Conservation (phyloP, 176 grass and related monocot genomes). For the Oryza australiensis region DNA sequence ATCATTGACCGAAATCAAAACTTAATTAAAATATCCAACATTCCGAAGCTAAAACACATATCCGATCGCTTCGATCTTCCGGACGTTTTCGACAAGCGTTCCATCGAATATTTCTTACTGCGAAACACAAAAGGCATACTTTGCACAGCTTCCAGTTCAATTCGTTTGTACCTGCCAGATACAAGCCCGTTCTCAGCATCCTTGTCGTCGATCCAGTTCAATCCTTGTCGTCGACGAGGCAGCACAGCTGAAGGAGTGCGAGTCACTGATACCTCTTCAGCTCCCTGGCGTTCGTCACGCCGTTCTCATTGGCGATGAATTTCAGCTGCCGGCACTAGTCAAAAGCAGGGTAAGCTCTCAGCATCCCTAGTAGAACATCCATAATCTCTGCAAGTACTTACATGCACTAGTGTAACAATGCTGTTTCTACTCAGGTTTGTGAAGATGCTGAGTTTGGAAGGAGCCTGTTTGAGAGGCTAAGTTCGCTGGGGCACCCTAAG, state of each 20-base stretch:
- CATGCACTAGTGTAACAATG: background rate
- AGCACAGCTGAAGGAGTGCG: conserved; percentile 74
- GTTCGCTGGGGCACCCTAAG: conserved; percentile 58
- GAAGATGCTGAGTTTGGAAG: conserved; percentile 52
- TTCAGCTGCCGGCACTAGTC: conserved; percentile 61
- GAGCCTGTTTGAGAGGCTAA: conserved; percentile 67
- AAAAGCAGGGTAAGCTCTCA: conserved; percentile 61
- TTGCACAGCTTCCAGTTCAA: conserved; percentile 35
- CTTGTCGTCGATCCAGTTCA: too few relatives aligned
- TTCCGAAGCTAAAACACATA: background rate
- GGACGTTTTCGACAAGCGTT: background rate
- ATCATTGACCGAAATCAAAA: too few relatives aligned
- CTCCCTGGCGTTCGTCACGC: conserved; percentile 43
- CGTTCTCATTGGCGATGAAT: conserved; percentile 73
- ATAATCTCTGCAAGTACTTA: background rate
- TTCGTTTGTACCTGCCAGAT: background rate
- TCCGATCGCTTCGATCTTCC: conserved; percentile 35
- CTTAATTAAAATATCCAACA: too few relatives aligned
- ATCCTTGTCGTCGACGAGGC: conserved; percentile 81
- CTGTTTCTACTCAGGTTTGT: conserved; percentile 39
- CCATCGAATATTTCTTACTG: conserved; percentile 44
- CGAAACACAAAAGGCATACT: conserved; percentile 46
- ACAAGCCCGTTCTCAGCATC: conserved; percentile 37
- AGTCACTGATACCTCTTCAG: conserved; percentile 66
- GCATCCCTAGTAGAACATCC: background rate